Conservation (phyloP, 2,329 filamentous ascomycete species). For the Claviceps arundinis region DNA sequence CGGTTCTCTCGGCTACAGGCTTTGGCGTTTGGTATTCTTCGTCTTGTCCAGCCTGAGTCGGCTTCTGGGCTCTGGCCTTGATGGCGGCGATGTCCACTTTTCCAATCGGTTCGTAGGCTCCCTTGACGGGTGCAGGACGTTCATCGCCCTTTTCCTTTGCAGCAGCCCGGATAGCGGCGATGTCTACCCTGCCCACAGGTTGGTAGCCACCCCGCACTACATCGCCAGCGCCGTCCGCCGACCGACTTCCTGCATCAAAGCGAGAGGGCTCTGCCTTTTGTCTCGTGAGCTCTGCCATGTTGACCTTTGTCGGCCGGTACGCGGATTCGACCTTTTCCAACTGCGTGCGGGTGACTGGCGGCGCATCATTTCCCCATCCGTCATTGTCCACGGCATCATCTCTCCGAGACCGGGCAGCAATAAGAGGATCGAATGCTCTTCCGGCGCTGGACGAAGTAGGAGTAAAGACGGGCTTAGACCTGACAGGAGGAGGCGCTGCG, state of each 20-base stretch:
- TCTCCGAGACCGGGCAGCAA: slow-evolving; percentile 49
- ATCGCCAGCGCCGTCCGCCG: slow-evolving; percentile 37
- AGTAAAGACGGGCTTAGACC: slow-evolving; percentile 85
- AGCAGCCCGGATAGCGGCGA: slow-evolving; percentile 72
- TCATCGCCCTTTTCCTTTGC: slow-evolving; percentile 60
- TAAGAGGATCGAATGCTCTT: slow-evolving; percentile 50
- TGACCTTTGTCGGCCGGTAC: slow-evolving; percentile 91
- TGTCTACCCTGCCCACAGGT: slow-evolving; percentile 94
- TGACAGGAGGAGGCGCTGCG: slow-evolving; percentile 52
- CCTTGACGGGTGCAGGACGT: slow-evolving; percentile 74
- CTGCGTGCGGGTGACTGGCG: slow-evolving; percentile 73
- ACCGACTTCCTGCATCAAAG: slow-evolving; percentile 33
- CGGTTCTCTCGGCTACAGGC: slow-evolving; percentile 61
- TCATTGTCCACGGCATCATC: slow-evolving; percentile 59
- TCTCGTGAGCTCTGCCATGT: slow-evolving; percentile 72
- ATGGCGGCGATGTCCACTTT: slow-evolving; percentile 97
- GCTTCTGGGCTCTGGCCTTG: slow-evolving; percentile 65
- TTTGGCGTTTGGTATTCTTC: slow-evolving; percentile 30
- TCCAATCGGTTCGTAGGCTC: slow-evolving; percentile 84
- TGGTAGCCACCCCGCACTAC: slow-evolving; percentile 81
- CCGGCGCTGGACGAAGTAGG: slow-evolving; percentile 46
- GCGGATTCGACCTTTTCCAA: slow-evolving; percentile 85
- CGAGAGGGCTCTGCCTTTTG: slow-evolving; percentile 56
- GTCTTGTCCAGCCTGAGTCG: slow-evolving; percentile 26
- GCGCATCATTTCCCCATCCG: slow-evolving; percentile 90